Base-by-base conservation (phyloP, 352 stramenopile species). In the Aphanomyces euteiches region DNA sequence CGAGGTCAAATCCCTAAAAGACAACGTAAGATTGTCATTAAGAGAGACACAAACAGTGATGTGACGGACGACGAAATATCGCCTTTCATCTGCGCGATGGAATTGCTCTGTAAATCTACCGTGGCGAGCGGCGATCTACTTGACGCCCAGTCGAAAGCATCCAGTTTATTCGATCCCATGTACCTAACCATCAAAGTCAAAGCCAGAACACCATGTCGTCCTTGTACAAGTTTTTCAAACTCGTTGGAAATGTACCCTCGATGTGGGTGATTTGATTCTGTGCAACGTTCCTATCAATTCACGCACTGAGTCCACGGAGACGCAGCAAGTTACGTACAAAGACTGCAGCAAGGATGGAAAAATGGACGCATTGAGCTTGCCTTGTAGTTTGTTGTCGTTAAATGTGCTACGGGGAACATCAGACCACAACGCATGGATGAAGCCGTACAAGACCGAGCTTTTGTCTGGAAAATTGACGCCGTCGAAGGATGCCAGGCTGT, bases 241-340 rank as follows among this genome's bases (percentile, higher is more conserved):
- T 28, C 3, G 48, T n/a, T 5, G 64, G 64, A 21, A 70, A 61
- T 7, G 15, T 21, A 37, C 47, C 47, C 19, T 12, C 13, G 45
- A 70, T n/a, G 2, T 28, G 53, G 37, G 45, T 36, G 54, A 61
- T 39, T n/a, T 47, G 37, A 47, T 70, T 70, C 28, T 47, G 53
- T 8, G 19, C n/a, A 40, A 70, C 6, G 48, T 61, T 48, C 0
- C 64, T 70, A 61, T 12, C 17, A n/a, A 3, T 50, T n/a, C 10
- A 61, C 1, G 37, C 6, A 61, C 19, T 21, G 50, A 28, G 15
- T 17, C 50, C 17, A 58, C 43, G 43, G 17, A 58, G 50, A 19
- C 21, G 45, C 10, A 8, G 19, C 8, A 58, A 28, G 10, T 0
- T 13, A 13, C 13, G 43, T 59, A 70, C 64, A 70, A 19, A 19